Conservation (phyloP, 2,329 filamentous ascomycete genomes). For the Blastomyces parvus region DNA sequence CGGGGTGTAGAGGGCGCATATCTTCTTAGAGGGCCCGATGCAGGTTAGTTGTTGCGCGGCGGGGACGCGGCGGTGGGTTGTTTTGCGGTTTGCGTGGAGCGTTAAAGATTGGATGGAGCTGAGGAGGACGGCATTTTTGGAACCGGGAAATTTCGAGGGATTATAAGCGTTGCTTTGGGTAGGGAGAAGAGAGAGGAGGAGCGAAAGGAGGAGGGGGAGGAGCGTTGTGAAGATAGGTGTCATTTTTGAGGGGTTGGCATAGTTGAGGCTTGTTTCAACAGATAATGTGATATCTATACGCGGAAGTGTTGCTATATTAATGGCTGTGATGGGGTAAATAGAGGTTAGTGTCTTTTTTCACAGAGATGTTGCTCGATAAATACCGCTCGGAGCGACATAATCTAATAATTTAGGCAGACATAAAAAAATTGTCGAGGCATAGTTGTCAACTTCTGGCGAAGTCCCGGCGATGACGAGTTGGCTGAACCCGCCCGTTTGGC, state of each 20-base stretch:
- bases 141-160: conserved; percentile 24
- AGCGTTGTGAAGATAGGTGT: neutral
- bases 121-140: conserved; percentile 46
- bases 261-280: neutral
- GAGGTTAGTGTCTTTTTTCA: too few species aligned
- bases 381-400: too few species aligned
- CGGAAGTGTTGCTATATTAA: too few species aligned
- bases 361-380: too few species aligned
- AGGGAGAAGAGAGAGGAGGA: conserved; percentile 16
- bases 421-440: too few species aligned
- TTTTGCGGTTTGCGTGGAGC: conserved; percentile 57
- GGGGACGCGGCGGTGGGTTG: conserved; percentile 64
- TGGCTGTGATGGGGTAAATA: too few species aligned
- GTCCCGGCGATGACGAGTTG: too few species aligned
- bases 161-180: conserved; percentile 16
- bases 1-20: conserved; percentile 61
- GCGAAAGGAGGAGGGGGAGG: conserved; percentile 15
- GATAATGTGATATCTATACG: neutral
- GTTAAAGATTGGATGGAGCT: conserved; percentile 68
- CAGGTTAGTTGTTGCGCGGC: conserved; percentile 73
- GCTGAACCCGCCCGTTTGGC: too few species aligned
- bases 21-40: conserved; percentile 51
- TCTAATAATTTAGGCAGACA: too few species aligned
- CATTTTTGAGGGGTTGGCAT: neutral
- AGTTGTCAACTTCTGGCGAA: too few species aligned